phyloP scores from a whole-genome alignment of 768 basidiomycete genomes.

The Podaxis sp. region DNA sequence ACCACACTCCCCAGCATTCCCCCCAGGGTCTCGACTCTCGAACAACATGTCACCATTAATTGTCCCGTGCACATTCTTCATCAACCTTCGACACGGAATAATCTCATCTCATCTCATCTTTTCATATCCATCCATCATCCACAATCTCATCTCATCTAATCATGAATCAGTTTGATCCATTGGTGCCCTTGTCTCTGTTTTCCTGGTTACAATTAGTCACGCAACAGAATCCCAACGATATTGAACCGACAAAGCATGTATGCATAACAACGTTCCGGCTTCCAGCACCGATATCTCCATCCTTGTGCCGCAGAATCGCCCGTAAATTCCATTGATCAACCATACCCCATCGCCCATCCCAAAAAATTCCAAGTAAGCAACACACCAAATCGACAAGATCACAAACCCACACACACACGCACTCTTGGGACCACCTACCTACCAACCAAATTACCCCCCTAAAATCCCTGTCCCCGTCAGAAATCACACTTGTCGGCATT shows the following conservation, averaged over 20 bases:
- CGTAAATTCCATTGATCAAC: not conserved
- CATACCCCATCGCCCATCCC: not conserved
- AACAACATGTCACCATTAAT: not conserved
- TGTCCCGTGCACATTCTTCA: not conserved
- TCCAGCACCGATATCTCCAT: not conserved
- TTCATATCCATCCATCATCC: not conserved
- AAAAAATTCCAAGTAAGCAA: not conserved
- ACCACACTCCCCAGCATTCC: not conserved
- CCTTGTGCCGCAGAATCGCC: not conserved
- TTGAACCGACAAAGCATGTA: not conserved
- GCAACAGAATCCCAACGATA: not conserved
- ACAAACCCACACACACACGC: too few relatives aligned
- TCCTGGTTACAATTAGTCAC: too few relatives aligned
- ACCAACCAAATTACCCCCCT: too few relatives aligned
- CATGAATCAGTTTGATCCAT: not conserved
- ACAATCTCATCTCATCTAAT: not conserved
- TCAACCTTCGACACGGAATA: not conserved
- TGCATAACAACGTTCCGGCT: not conserved
- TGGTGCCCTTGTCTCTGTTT: not conserved
- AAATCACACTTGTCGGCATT: too few relatives aligned
- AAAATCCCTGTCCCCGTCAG: too few relatives aligned
- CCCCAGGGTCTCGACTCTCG: not conserved
- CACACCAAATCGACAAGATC: too few relatives aligned
- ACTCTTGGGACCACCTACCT: too few relatives aligned
- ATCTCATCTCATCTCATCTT: not conserved